Evolutionary conservation across 106 monocot genomes (phyloP).

Genomic region (Platanthera zijinensis): DNA sequence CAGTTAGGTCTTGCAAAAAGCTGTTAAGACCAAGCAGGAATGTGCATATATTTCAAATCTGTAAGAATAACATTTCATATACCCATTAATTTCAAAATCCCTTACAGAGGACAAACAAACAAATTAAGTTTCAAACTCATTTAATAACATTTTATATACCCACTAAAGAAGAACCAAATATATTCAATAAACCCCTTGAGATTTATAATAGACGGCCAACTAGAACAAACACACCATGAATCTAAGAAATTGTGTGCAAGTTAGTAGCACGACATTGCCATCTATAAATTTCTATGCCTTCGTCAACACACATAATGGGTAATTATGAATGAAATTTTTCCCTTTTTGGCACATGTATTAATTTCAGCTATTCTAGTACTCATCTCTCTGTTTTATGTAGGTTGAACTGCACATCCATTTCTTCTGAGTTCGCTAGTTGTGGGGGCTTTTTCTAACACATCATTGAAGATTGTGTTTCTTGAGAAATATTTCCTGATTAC

Average conservation of each 20-base stretch:
- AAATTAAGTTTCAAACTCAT: no score
- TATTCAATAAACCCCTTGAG: no score
- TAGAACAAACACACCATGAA: no score
- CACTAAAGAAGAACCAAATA: no score
- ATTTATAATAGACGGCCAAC: no score
- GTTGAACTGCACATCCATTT: constrained; percentile 82
- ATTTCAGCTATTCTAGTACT: not conserved
- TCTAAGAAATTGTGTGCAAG: constrained; percentile 75
- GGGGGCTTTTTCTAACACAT: constrained; percentile 96
- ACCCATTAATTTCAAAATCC: no score
- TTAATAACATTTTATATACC: no score
- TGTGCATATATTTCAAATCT: no score
- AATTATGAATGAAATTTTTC: constrained; percentile 5
- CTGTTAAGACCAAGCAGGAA: no score
- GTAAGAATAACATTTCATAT: no score
- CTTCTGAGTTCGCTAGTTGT: constrained; percentile 88
- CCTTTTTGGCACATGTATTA: not conserved
- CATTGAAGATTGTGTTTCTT: constrained; percentile 62
- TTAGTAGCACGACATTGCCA: constrained; percentile 79
- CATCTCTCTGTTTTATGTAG: constrained; percentile 20
- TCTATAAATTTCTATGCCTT: constrained; percentile 96
- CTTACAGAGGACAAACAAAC: no score
- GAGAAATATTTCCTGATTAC: not conserved
- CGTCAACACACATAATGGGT: constrained; percentile 91
- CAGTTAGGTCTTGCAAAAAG: no score